These are phyloP conservation scores for Hymenochaete sp. DNA, from an alignment of 1,284 basidiomycete genomes.

Conservation along the genomic window DNA sequence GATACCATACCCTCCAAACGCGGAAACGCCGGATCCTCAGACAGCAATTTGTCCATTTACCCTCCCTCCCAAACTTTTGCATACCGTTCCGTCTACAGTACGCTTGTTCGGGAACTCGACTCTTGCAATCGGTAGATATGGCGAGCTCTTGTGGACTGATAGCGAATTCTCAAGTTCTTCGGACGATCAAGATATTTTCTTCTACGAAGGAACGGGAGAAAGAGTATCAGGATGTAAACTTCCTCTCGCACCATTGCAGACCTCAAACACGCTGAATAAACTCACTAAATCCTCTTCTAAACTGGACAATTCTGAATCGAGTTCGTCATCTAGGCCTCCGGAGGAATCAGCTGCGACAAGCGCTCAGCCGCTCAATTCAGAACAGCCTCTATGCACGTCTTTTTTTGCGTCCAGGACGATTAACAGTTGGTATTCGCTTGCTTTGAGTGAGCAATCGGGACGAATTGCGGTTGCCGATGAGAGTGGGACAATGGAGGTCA, in stretches of 20 bases:
- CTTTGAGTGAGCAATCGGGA: constrained; percentile 52
- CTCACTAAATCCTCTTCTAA: background rate
- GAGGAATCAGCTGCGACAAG: background rate
- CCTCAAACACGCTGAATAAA: background rate
- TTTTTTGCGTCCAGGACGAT: constrained; percentile 38
- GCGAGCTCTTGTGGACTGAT: constrained; percentile 58
- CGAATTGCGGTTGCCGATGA: constrained; percentile 44
- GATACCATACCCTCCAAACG: constrained; percentile 2
- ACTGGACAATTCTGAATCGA: background rate
- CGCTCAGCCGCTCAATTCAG: background rate
- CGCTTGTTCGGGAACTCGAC: constrained; percentile 48
- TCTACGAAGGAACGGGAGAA: constrained; percentile 24
- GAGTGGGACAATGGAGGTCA: constrained; percentile 42
- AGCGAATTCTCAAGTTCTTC: constrained; percentile 33
- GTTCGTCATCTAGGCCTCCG: background rate
- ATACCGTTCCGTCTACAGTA: constrained; percentile 48
- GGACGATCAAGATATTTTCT: constrained; percentile 29
- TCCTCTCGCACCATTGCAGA: background rate
- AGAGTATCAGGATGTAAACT: constrained; percentile 10
- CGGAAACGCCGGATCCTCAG: constrained; percentile 35
- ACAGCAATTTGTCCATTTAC: constrained; percentile 26
- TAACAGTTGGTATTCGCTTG: constrained; percentile 45
- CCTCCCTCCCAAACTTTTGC: constrained; percentile 30
- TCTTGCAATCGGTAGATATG: constrained; percentile 46
- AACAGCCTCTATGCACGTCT: constrained; percentile 25